Conservation (phyloP, 306 rosid genomes). For the Casuarina equisetifolia region DNA sequence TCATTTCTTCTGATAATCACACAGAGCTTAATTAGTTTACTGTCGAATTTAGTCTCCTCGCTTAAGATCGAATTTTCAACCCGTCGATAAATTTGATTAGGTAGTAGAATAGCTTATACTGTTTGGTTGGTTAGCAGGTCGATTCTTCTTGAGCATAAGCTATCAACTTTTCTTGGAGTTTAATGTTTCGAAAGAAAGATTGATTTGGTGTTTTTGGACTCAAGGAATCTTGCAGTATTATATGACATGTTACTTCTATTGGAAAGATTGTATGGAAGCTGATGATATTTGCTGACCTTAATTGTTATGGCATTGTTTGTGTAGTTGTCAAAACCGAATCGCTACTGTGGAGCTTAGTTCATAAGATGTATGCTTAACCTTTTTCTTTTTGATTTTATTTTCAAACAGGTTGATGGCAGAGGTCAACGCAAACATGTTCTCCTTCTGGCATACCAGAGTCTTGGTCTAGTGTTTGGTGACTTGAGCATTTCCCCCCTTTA, state of each 20-base stretch:
- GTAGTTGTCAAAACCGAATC: neutral
- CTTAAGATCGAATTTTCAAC: neutral
- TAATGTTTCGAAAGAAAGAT: neutral
- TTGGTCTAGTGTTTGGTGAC: slow-evolving; percentile 72
- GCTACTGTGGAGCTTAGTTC: neutral
- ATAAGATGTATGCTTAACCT: neutral
- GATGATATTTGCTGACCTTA: neutral
- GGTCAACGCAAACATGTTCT: slow-evolving; percentile 36
- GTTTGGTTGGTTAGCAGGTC: neutral
- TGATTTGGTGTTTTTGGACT: neutral
- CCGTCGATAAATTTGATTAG: too few relatives aligned
- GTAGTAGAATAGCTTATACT: neutral
- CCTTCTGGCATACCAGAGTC: slow-evolving; percentile 62
- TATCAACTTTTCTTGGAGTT: neutral
- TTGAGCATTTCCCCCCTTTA: slow-evolving; percentile 74
- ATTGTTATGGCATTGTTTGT: neutral
- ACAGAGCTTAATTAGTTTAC: neutral
- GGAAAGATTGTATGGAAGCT: neutral
- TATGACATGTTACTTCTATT: neutral
- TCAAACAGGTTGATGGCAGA: slow-evolving; percentile 53
- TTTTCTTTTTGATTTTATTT: slow-evolving; percentile 12
- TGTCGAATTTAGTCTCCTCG: neutral
- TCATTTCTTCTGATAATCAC: neutral
- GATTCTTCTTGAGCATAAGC: neutral
- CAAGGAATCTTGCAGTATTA: neutral